Evolutionary conservation across 2,329 filamentous ascomycete species (phyloP).

Genomic region (Fusarium duplospermum): DNA sequence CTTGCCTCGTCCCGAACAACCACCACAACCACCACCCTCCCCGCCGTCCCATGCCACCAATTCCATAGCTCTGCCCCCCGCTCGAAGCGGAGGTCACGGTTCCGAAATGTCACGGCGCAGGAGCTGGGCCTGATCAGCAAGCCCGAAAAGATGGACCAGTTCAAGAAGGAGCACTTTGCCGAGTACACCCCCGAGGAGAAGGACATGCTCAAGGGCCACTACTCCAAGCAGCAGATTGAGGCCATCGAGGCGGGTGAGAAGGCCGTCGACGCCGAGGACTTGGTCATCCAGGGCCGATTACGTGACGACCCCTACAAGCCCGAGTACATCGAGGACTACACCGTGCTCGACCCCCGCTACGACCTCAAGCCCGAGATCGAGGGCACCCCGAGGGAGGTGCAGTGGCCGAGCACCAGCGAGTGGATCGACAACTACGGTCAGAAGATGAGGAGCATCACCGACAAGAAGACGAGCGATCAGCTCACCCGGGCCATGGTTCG

Average conservation of each 20-base stretch:
- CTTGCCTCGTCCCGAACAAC: constrained; percentile 52
- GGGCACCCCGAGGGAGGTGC: constrained; percentile 62
- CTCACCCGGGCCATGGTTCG: constrained; percentile 56
- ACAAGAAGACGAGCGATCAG: constrained; percentile 57
- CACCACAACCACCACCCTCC: constrained; percentile 32
- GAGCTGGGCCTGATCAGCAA: constrained; percentile 61
- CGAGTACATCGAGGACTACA: constrained; percentile 85
- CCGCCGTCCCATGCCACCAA: constrained; percentile 51
- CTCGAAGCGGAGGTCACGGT: constrained; percentile 60
- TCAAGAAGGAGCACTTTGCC: constrained; percentile 63
- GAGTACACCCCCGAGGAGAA: constrained; percentile 76
- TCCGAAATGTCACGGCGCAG: constrained; percentile 64
- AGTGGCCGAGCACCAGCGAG: constrained; percentile 72
- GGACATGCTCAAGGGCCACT: constrained; percentile 71
- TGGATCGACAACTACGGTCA: constrained; percentile 66
- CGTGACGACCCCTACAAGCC: constrained; percentile 79
- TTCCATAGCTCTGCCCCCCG: constrained; percentile 66
- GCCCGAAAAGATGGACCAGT: constrained; percentile 57
- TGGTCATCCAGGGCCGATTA: constrained; percentile 77
- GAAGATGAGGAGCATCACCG: constrained; percentile 57
- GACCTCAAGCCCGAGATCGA: constrained; percentile 72
- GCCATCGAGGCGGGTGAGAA: constrained; percentile 85
- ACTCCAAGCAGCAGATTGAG: constrained; percentile 83
- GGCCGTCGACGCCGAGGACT: constrained; percentile 78
- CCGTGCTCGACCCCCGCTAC: constrained; percentile 78